These are phyloP conservation scores for Penicillium brevicompactum DNA, from an alignment of 2,329 filamentous ascomycete genomes.

Conservation along the genomic window DNA sequence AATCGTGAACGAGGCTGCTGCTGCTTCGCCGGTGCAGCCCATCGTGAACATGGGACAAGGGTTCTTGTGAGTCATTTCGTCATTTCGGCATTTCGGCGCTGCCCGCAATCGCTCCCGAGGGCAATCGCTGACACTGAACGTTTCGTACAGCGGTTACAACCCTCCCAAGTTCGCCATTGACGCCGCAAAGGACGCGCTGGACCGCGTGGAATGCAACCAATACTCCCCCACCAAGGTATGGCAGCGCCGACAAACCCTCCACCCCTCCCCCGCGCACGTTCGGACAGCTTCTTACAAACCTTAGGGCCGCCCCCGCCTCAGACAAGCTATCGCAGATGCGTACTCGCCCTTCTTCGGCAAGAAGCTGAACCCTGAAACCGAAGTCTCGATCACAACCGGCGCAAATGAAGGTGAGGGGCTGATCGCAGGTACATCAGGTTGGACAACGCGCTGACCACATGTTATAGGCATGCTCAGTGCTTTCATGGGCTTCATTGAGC, in stretches of 20 bases:
- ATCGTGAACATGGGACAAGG: constrained; percentile 72
- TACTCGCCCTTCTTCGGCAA: constrained; percentile 89
- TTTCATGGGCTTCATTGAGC: constrained; percentile 96
- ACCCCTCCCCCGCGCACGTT: background rate
- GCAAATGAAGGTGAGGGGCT: constrained; percentile 50
- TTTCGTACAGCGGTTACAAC: constrained; percentile 71
- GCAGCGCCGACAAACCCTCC: background rate
- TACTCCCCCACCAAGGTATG: constrained; percentile 86
- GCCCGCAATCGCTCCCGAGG: background rate
- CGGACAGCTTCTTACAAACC: constrained; percentile 9
- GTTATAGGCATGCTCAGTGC: constrained; percentile 80
- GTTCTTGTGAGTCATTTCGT: constrained; percentile 51
- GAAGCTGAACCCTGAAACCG: constrained; percentile 80
- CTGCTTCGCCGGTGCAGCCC: constrained; percentile 64
- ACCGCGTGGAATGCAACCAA: constrained; percentile 95
- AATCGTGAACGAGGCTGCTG: constrained; percentile 69
- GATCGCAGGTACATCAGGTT: background rate
- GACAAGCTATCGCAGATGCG: constrained; percentile 88
- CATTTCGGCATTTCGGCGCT: background rate
- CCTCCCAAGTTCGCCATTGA: constrained; percentile 87
- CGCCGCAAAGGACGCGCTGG: constrained; percentile 85
- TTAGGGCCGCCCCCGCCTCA: constrained; percentile 79
- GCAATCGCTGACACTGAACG: background rate
- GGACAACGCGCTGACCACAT: background rate
- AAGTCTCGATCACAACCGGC: constrained; percentile 87